phyloP scores from a whole-genome alignment of 345 rosid genomes.

The Erucastrum elatum region DNA sequence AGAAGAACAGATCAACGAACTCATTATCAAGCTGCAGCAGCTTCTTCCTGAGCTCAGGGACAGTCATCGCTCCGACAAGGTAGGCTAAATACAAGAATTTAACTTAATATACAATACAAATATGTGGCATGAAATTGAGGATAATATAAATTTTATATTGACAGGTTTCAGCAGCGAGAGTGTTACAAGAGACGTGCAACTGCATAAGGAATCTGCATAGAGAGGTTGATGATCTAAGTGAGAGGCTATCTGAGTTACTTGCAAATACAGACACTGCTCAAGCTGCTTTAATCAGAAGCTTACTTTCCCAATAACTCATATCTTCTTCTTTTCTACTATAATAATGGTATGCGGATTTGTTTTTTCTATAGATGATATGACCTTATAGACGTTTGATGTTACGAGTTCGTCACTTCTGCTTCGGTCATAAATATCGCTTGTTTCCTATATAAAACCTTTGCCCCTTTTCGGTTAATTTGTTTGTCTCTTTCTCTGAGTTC shows the following conservation, averaged over 20 bases:
- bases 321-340: not conserved
- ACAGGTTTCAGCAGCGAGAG: conserved; percentile 72
- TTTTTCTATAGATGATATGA: conserved; percentile 27
- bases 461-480: conserved; percentile 27
- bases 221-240: conserved; percentile 83
- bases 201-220: conserved; percentile 73
- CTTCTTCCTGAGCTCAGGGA: conserved; percentile 79
- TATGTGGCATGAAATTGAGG: conserved; percentile 12
- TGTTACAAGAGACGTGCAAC: conserved; percentile 81
- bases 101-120: not conserved
- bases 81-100: conserved; percentile 25
- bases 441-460: conserved; percentile 25
- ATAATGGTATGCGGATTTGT: conserved; percentile 15
- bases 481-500: conserved; percentile 22
- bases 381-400: conserved; percentile 29
- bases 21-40: conserved; percentile 75
- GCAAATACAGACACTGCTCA: conserved; percentile 72
- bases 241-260: conserved; percentile 69
- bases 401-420: conserved; percentile 37
- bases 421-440: conserved; percentile 35
- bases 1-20: conserved; percentile 86
- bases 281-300: conserved; percentile 71
- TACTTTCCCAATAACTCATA: conserved; percentile 54
- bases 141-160: not conserved
- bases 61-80: conserved; percentile 72